A percentile compares a stretch with the other conserved stretches of the same genome.
phyloP scores from a whole-genome alignment of 352 stramenopile genomes.

The Aphanomyces cochlioides region DNA sequence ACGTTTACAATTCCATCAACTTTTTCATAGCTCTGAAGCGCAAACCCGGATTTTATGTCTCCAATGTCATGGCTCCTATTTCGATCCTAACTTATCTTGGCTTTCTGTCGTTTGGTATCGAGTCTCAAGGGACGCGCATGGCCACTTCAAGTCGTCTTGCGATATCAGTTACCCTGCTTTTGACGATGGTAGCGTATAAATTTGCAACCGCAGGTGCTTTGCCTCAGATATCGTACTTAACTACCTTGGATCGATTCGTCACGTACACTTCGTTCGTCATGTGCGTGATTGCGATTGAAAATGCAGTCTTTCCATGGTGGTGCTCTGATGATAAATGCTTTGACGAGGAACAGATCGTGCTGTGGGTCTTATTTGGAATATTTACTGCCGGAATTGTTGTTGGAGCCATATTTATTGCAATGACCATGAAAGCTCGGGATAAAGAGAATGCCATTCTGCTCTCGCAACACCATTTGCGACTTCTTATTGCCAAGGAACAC shows the following conservation, averaged over 20 bases:
- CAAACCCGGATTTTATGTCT: constrained; percentile 35
- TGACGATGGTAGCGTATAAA: constrained; percentile 39
- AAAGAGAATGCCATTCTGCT: not conserved
- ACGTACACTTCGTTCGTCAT: constrained; percentile 5
- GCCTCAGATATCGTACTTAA: constrained; percentile 41
- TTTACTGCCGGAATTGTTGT: constrained; percentile 4
- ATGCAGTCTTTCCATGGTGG: constrained; percentile 10
- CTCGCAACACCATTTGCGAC: constrained; percentile 7
- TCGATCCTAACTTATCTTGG: constrained; percentile 35
- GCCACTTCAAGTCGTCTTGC: constrained; percentile 30
- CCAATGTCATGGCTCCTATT: constrained; percentile 36
- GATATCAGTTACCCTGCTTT: constrained; percentile 38
- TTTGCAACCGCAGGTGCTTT: constrained; percentile 34
- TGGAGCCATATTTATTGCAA: not conserved
- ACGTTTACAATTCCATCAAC: constrained; percentile 6
- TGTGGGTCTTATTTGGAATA: not conserved
- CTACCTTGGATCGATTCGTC: constrained; percentile 33
- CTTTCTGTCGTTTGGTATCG: constrained; percentile 34
- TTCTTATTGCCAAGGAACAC: constrained; percentile 7
- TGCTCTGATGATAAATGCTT: constrained; percentile 5
- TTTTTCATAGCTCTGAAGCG: constrained; percentile 32
- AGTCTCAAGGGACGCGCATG: constrained; percentile 18
- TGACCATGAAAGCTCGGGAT: not conserved
- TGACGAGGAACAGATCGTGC: constrained; percentile 6
- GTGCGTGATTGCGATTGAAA: constrained; percentile 7